A percentile compares a stretch with the other conserved stretches of the same genome.
phyloP scores from a whole-genome alignment of 805 yeast species.

The Candida caryicola region DNA sequence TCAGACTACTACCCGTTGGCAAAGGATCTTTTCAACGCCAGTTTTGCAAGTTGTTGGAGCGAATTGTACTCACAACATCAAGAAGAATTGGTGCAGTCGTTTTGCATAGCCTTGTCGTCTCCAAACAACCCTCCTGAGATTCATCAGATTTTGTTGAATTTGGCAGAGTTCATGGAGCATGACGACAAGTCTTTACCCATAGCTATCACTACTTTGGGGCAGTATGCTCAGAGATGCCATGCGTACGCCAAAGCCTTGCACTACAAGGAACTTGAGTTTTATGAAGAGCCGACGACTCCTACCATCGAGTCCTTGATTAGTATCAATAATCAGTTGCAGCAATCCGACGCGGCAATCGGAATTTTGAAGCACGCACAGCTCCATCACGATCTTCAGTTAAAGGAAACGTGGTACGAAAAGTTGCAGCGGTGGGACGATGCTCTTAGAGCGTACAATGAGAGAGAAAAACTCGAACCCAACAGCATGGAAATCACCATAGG shows the following conservation, averaged over 20 bases:
- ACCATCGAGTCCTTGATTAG: constrained; percentile 90
- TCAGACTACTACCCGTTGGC: constrained; percentile 86
- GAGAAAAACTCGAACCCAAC: constrained; percentile 62
- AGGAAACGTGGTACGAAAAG: constrained; percentile 97
- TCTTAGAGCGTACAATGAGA: constrained; percentile 76
- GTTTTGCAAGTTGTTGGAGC: constrained; percentile 94
- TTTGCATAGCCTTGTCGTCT: constrained; percentile 84
- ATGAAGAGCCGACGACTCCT: constrained; percentile 87
- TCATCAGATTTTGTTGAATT: constrained; percentile 79
- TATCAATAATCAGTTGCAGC: constrained; percentile 92
- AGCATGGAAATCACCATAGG: constrained; percentile 92
- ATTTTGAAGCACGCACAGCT: constrained; percentile 91
- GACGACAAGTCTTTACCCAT: constrained; percentile 93
- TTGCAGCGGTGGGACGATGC: constrained; percentile 99
- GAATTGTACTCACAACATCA: constrained; percentile 86
- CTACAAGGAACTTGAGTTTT: constrained; percentile 91
- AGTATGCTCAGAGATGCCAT: constrained; percentile 91
- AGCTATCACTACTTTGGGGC: constrained; percentile 84
- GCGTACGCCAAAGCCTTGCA: constrained; percentile 97
- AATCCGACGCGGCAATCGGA: constrained; percentile 97
- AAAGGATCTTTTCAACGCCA: constrained; percentile 85
- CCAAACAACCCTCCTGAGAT: constrained; percentile 95
- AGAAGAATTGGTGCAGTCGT: constrained; percentile 80
- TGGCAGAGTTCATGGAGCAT: constrained; percentile 97
- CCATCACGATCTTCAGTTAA: constrained; percentile 84